Percentiles rank a stretch among this genome's conserved stretches.
Conservation (phyloP, 176 grass and related monocot genomes). For the Aechmea fasciata region DNA sequence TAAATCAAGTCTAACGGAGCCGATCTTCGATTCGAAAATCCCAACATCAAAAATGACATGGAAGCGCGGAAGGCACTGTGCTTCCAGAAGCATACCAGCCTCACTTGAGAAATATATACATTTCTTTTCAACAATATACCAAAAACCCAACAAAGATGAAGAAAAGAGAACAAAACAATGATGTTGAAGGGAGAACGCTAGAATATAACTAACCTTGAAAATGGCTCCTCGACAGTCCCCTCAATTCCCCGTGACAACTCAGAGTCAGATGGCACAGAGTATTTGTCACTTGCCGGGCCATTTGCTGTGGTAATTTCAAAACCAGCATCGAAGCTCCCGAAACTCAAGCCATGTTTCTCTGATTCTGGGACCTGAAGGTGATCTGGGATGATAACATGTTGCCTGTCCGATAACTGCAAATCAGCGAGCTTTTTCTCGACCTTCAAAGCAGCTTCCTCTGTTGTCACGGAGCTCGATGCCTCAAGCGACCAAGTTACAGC, state of each 20-base stretch:
- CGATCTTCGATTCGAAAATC: too few species aligned
- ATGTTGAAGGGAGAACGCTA: not conserved
- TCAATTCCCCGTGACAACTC: slow-evolving; percentile 31
- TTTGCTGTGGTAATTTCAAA: slow-evolving; percentile 35
- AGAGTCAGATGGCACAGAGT: slow-evolving; percentile 23
- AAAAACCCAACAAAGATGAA: not conserved
- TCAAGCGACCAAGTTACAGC: slow-evolving; percentile 29
- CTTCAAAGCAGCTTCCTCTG: slow-evolving; percentile 21
- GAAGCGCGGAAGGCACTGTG: too few species aligned
- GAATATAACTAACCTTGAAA: slow-evolving; percentile 34
- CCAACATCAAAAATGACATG: too few species aligned
- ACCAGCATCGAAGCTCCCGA: slow-evolving; percentile 69
- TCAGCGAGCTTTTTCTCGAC: slow-evolving; percentile 39
- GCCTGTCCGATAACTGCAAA: slow-evolving; percentile 41
- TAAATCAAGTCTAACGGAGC: too few species aligned
- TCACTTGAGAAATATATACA: too few species aligned
- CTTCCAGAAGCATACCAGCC: too few species aligned
- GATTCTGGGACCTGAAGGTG: slow-evolving; percentile 83
- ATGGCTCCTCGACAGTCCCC: slow-evolving; percentile 30
- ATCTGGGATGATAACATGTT: slow-evolving; percentile 82
- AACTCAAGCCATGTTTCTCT: slow-evolving; percentile 71
- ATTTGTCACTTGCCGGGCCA: slow-evolving; percentile 33
- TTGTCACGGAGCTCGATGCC: slow-evolving; percentile 21
- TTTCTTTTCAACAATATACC: not conserved
- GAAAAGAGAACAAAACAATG: not conserved